Evolutionary conservation across 2,329 filamentous ascomycete genomes (phyloP).

Genomic region (Colletotrichum horii): DNA sequence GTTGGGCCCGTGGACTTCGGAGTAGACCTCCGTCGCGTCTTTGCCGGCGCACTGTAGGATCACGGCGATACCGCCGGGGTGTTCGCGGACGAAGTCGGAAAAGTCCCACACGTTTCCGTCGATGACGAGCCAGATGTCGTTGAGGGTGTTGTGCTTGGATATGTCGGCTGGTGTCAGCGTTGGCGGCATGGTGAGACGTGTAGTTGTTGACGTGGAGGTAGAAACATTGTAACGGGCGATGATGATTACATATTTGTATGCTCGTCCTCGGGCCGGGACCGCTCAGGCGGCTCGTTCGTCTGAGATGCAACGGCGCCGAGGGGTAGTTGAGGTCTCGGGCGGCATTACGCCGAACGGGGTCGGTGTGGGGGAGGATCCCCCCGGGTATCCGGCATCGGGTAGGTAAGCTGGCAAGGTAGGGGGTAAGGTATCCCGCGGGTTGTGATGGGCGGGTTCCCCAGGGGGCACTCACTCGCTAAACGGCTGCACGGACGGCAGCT

Average conservation of each 20-base stretch:
- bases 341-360: constrained; percentile 9
- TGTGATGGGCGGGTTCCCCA: background rate
- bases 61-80: constrained; percentile 43
- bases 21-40: constrained; percentile 59
- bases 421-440: background rate
- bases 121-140: constrained; percentile 70
- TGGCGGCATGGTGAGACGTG: constrained; percentile 4
- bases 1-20: constrained; percentile 52
- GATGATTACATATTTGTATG: background rate
- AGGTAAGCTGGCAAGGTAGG: background rate
- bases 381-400: background rate
- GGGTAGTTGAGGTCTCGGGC: constrained; percentile 4
- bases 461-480: constrained; percentile 2
- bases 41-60: constrained; percentile 56
- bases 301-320: background rate
- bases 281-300: background rate
- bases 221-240: background rate
- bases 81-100: constrained; percentile 61
- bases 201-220: background rate
- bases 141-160: constrained; percentile 46
- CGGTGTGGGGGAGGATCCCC: background rate
- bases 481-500: background rate
- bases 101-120: constrained; percentile 71
- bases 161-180: constrained; percentile 48
- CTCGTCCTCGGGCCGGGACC: background rate